A percentile compares a stretch with the other conserved stretches of the same genome.
phyloP scores from a whole-genome alignment of 148 eudicot genomes.

The Cornus florida region DNA sequence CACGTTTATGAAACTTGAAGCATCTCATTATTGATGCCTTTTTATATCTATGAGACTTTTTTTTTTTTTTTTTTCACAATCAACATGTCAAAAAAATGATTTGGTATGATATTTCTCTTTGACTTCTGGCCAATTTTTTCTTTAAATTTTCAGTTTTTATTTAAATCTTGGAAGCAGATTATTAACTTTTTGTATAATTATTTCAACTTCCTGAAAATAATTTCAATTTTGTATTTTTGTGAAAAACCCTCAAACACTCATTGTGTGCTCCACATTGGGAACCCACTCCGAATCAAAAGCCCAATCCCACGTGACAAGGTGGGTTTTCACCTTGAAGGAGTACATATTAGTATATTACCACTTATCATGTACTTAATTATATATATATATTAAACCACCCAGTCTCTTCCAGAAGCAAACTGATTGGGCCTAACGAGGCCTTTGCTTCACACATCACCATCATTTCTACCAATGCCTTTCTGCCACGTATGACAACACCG shows the following conservation, averaged over 20 bases:
- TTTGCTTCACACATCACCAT: constrained; percentile 17
- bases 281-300: background rate
- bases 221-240: too few species aligned
- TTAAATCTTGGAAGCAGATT: too few species aligned
- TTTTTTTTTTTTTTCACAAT: too few species aligned
- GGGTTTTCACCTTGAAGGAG: background rate
- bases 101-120: too few species aligned
- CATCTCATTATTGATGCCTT: background rate
- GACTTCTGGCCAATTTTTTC: too few species aligned
- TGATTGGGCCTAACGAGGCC: constrained; percentile 23
- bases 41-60: background rate
- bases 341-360: background rate
- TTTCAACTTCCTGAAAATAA: too few species aligned
- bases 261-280: background rate
- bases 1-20: background rate
- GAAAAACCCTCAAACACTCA: too few species aligned
- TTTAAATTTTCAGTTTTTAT: too few species aligned
- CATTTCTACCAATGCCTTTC: constrained; percentile 7
- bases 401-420: constrained; percentile 15
- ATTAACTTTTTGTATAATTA: too few species aligned
- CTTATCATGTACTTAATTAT: background rate
- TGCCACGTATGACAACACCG: constrained; percentile 23
- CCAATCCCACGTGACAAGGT: background rate
- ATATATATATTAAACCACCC: background rate
- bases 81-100: too few species aligned